phyloP scores from a whole-genome alignment of 352 stramenopile species.

The Globisporangium viniferum region DNA sequence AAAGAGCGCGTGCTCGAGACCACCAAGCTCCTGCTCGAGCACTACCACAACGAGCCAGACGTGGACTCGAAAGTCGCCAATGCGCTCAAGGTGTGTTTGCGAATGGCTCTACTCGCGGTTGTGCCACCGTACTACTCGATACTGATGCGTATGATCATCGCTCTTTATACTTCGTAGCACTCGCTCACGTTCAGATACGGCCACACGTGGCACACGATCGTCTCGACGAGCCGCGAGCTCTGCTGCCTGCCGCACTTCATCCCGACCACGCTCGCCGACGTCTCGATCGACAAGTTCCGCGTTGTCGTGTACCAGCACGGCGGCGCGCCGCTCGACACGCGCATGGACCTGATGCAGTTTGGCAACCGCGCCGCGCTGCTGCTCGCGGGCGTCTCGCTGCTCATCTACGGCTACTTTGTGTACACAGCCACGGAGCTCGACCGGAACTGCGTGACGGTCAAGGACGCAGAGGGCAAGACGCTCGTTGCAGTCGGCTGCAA shows the following conservation, averaged over 20 bases:
- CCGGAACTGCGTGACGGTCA: slow-evolving; percentile 28
- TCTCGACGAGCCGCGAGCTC: slow-evolving; percentile 49
- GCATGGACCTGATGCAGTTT: slow-evolving; percentile 58
- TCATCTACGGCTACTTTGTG: slow-evolving; percentile 59
- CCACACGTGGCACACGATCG: slow-evolving; percentile 69
- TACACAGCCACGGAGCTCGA: slow-evolving; percentile 46
- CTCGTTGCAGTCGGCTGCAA: slow-evolving; percentile 40
- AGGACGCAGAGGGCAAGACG: slow-evolving; percentile 15
- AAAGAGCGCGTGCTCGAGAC: slow-evolving; percentile 35
- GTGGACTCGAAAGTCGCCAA: slow-evolving; percentile 50
- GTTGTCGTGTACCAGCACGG: slow-evolving; percentile 72
- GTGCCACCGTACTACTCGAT: background rate
- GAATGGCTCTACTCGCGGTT: background rate
- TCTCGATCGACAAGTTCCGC: slow-evolving; percentile 47
- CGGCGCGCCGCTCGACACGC: slow-evolving; percentile 43
- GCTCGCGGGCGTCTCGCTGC: slow-evolving; percentile 53
- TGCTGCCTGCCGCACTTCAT: slow-evolving; percentile 56
- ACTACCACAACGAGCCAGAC: slow-evolving; percentile 32
- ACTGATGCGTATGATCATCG: background rate
- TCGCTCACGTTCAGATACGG: slow-evolving; percentile 60
- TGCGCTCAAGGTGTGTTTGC: slow-evolving; percentile 45
- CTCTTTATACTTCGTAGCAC: slow-evolving; percentile 27
- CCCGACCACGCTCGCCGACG: slow-evolving; percentile 39
- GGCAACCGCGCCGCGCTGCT: slow-evolving; percentile 56
- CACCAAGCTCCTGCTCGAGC: slow-evolving; percentile 37